These are phyloP conservation scores for Populus simonii DNA, from an alignment of 345 rosid species.

Conservation along the genomic window DNA sequence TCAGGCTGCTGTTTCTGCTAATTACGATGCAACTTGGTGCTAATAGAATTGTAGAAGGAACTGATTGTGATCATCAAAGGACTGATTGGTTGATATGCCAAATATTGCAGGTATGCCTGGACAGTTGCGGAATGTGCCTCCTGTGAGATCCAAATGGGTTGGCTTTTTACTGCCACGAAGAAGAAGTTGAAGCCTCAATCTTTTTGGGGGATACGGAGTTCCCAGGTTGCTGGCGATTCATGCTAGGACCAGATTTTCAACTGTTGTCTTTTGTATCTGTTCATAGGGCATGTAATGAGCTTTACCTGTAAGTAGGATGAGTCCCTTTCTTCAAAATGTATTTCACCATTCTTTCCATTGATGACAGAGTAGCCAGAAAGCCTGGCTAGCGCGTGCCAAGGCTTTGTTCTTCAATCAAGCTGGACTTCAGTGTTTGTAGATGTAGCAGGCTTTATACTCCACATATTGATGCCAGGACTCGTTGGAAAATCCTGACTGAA, in stretches of 20 bases:
- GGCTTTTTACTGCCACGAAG: conserved; percentile 81
- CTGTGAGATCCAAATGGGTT: conserved; percentile 53
- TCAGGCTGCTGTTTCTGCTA: neutral
- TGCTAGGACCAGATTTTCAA: conserved; percentile 8
- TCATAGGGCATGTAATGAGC: neutral
- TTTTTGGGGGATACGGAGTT: conserved; percentile 86
- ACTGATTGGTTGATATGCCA: neutral
- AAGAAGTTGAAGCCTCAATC: conserved; percentile 67
- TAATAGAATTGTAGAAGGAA: neutral
- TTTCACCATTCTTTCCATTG: neutral
- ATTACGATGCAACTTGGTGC: neutral
- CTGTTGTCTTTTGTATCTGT: neutral
- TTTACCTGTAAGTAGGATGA: conserved; percentile 9
- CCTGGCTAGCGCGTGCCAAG: neutral
- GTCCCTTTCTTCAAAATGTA: neutral
- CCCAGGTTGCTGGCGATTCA: conserved; percentile 63
- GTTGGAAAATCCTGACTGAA: too few relatives aligned
- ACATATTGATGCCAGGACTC: too few relatives aligned
- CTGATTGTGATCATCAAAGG: neutral
- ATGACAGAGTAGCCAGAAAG: neutral
- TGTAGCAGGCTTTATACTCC: too few relatives aligned
- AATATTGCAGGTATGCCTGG: conserved; percentile 75
- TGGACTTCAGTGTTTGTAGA: neutral
- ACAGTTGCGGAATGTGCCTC: conserved; percentile 1
- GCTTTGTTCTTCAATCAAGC: neutral